These are phyloP conservation scores for Yarrowia sp. DNA, from an alignment of 805 yeast species.

Conservation along the genomic window DNA sequence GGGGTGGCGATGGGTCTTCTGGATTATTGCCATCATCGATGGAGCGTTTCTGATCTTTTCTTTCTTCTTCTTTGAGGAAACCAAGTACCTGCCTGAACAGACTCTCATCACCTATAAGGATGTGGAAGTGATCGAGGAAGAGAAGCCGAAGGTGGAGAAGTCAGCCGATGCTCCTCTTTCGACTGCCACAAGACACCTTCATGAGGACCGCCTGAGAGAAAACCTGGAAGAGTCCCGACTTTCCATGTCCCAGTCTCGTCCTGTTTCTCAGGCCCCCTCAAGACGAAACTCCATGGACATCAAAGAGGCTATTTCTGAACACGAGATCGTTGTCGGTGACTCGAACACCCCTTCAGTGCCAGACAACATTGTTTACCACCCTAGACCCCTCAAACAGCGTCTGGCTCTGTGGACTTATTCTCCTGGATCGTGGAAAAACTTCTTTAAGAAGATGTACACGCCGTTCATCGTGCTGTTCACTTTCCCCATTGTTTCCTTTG, in stretches of 20 bases:
- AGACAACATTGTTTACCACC: slow-evolving; percentile 22
- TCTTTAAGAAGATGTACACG: slow-evolving; percentile 37
- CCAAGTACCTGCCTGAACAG: slow-evolving; percentile 40
- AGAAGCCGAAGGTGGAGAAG: not conserved
- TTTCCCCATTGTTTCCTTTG: slow-evolving; percentile 40
- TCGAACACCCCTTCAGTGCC: slow-evolving; percentile 4
- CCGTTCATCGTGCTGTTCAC: slow-evolving; percentile 38
- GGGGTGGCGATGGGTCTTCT: slow-evolving; percentile 47
- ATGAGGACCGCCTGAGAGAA: slow-evolving; percentile 12
- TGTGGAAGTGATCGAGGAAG: slow-evolving; percentile 17
- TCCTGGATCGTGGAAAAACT: slow-evolving; percentile 30
- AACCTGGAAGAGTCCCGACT: slow-evolving; percentile 10
- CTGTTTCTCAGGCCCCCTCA: slow-evolving; percentile 29
- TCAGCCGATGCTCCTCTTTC: slow-evolving; percentile 27
- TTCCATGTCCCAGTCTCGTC: slow-evolving; percentile 19
- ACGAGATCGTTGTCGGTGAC: not conserved
- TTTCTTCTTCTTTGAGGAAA: slow-evolving; percentile 44
- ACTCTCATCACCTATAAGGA: slow-evolving; percentile 15
- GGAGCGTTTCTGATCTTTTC: slow-evolving; percentile 40
- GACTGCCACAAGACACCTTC: slow-evolving; percentile 15
- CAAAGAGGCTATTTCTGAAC: slow-evolving; percentile 11
- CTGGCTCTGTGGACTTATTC: slow-evolving; percentile 37
- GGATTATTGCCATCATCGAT: slow-evolving; percentile 44
- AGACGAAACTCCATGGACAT: slow-evolving; percentile 25
- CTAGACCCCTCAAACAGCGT: slow-evolving; percentile 30